Conservation (phyloP, 768 basidiomycete species). For the Tephrocybe rancida region DNA sequence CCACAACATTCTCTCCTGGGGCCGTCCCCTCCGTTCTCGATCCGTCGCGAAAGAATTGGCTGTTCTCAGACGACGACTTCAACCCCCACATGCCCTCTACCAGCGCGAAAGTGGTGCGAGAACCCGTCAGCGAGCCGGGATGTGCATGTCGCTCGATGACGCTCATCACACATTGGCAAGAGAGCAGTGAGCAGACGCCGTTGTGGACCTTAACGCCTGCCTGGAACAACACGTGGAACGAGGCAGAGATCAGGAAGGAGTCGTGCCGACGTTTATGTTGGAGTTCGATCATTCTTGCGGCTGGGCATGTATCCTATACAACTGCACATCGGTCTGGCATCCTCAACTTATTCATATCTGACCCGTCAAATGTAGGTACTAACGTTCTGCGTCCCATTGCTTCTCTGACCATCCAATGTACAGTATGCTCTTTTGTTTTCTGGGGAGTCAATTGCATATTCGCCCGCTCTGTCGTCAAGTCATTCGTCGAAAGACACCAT, state of each 20-base stretch:
- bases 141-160: constrained; percentile 55
- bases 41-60: constrained; percentile 20
- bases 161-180: constrained; percentile 52
- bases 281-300: constrained; percentile 65
- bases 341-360: constrained; percentile 57
- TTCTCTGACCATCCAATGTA: constrained; percentile 4
- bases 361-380: constrained; percentile 65
- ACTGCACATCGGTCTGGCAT: constrained; percentile 41
- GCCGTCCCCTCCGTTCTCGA: constrained; percentile 48
- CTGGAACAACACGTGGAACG: constrained; percentile 61
- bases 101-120: constrained; percentile 1
- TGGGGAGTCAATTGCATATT: constrained; percentile 58
- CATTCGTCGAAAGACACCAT: constrained; percentile 62
- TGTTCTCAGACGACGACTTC: constrained; percentile 21
- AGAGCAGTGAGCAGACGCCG: constrained; percentile 54
- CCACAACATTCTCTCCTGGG: constrained; percentile 49
- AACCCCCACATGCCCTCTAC: constrained; percentile 13
- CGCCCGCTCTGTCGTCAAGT: constrained; percentile 25
- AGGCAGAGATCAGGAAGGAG: constrained; percentile 69
- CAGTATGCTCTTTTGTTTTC: constrained; percentile 78
- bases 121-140: constrained; percentile 22
- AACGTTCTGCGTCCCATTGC: neutral
- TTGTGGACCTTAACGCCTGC: constrained; percentile 67
- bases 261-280: constrained; percentile 74
- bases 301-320: constrained; percentile 65